These are phyloP conservation scores for Isoetes taiwanensis DNA, from an alignment of 75 land plant species.

Conservation along the genomic window DNA sequence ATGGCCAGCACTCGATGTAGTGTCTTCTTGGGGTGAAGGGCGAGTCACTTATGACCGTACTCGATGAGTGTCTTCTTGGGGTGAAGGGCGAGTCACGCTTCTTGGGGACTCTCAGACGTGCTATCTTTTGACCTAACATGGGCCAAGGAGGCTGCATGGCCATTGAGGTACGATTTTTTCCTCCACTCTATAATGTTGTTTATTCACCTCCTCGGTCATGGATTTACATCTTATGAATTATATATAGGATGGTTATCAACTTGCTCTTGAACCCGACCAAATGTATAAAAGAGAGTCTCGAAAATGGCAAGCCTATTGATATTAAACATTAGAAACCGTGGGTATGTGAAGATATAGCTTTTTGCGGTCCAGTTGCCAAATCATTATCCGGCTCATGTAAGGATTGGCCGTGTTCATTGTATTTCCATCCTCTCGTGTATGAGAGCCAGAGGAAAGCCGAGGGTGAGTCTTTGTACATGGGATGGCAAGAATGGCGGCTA, in stretches of 20 bases:
- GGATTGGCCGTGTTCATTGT: too few relatives aligned
- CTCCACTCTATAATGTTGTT: too few relatives aligned
- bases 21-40: slow-evolving; percentile 6
- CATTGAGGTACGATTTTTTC: slow-evolving; percentile 6
- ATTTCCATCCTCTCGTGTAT: too few relatives aligned
- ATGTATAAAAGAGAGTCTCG: neutral
- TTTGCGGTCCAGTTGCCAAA: neutral
- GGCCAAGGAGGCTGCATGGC: slow-evolving; percentile 8
- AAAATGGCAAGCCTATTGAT: neutral
- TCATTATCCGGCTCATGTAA: too few relatives aligned
- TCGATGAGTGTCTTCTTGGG: too few relatives aligned
- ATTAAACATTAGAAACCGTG: neutral
- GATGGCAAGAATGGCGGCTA: slow-evolving; percentile 5
- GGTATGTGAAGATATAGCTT: neutral
- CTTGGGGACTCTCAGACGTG: neutral
- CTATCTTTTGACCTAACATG: slow-evolving; percentile 2
- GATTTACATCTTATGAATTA: neutral
- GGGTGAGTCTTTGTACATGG: slow-evolving; percentile 1
- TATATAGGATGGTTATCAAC: slow-evolving; percentile 7
- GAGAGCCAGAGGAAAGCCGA: slow-evolving; percentile 4
- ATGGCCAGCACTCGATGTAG: neutral
- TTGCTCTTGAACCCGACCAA: neutral
- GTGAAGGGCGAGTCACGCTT: too few relatives aligned
- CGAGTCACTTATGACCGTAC: neutral
- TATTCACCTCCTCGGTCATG: too few relatives aligned